These are phyloP conservation scores for Periconia sp. DNA, from an alignment of 2,329 filamentous ascomycete species.

Conservation along the genomic window DNA sequence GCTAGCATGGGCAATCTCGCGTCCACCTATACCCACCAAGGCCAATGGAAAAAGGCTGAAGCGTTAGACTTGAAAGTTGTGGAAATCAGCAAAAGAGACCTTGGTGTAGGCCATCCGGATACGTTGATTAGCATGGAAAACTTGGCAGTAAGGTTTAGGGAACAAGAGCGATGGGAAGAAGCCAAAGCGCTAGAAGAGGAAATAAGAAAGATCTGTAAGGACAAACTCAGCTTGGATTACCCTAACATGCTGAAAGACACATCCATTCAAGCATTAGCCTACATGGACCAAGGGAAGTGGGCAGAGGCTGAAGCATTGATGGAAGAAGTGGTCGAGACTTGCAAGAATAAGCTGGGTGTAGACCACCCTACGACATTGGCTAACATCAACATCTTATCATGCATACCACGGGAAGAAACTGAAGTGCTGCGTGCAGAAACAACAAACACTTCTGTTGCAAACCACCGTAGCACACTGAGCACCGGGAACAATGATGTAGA, in stretches of 20 bases:
- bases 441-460: conserved; percentile 4
- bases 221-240: not conserved
- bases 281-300: conserved; percentile 1
- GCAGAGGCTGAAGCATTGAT: not conserved
- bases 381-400: not conserved
- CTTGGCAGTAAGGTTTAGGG: too few relatives aligned
- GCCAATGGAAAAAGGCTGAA: not conserved
- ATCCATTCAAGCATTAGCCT: not conserved
- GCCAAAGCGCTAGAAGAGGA: too few relatives aligned
- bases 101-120: not conserved
- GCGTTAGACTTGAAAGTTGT: not conserved
- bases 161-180: too few relatives aligned
- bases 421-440: not conserved
- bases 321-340: not conserved
- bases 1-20: too few relatives aligned
- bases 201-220: not conserved
- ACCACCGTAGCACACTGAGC: conserved; percentile 10
- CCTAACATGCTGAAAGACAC: conserved; percentile 4
- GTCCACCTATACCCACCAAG: not conserved
- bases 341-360: conserved; percentile 2
- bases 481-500: conserved; percentile 8
- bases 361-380: not conserved
- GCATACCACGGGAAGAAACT: too few relatives aligned
- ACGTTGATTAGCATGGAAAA: too few relatives aligned
- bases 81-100: not conserved